Evolutionary conservation across 192 early-diverging fungal genomes (phyloP).

Genomic region (Dimargaris xerosporica): DNA sequence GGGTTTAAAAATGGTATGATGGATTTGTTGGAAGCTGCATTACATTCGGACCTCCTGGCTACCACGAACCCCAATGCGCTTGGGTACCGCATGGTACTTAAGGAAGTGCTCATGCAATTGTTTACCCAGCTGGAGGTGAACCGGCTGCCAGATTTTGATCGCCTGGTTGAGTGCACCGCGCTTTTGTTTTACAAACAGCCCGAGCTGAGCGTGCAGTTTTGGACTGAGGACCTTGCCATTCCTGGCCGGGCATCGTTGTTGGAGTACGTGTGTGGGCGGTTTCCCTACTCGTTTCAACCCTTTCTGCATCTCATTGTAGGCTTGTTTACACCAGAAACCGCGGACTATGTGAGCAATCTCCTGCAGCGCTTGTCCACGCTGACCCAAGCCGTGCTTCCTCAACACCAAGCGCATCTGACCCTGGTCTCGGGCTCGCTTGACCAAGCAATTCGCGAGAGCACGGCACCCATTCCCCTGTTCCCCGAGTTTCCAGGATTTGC

Average conservation of each 20-base stretch:
- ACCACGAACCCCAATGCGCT: not conserved
- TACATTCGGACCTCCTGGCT: not conserved
- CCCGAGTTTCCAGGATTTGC: not conserved
- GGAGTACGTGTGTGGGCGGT: constrained; percentile 1
- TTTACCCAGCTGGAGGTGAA: not conserved
- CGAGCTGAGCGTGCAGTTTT: constrained; percentile 8
- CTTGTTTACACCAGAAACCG: constrained; percentile 1
- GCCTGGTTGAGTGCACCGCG: constrained; percentile 1
- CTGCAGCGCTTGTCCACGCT: constrained; percentile 3
- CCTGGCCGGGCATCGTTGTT: constrained; percentile 3
- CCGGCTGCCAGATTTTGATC: constrained; percentile 6
- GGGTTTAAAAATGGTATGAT: not conserved
- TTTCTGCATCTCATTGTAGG: not conserved
- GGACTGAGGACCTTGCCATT: constrained; percentile 1
- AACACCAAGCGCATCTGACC: not conserved
- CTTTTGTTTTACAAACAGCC: not conserved
- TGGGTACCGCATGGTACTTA: constrained; percentile 4
- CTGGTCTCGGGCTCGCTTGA: not conserved
- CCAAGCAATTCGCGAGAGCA: no score
- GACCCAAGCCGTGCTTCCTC: not conserved
- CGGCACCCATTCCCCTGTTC: not conserved
- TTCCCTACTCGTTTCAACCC: constrained; percentile 5
- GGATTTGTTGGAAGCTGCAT: not conserved
- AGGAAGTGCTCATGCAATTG: constrained; percentile 4
- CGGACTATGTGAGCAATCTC: not conserved